phyloP scores from a whole-genome alignment of 1,284 basidiomycete genomes.

The Cystobasidiaceae sp. region DNA sequence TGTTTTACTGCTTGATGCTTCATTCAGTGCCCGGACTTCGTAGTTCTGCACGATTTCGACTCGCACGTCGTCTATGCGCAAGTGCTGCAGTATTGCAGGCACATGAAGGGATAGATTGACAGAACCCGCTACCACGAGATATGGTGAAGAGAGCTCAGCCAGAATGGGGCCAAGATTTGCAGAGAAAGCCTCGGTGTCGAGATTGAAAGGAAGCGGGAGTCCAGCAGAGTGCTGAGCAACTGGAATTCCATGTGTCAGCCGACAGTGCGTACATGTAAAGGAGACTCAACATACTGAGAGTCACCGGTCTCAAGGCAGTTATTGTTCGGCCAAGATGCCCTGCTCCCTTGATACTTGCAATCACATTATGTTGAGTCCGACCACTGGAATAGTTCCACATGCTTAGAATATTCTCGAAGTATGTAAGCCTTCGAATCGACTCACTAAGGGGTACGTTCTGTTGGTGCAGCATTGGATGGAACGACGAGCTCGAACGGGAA shows the following conservation, averaged over 20 bases:
- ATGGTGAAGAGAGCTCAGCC: conserved; percentile 2
- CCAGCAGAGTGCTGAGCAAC: conserved; percentile 8
- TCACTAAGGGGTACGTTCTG: conserved; percentile 1
- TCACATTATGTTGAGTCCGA: background rate
- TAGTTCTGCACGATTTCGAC: conserved; percentile 7
- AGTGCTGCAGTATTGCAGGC: background rate
- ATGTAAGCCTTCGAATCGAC: background rate
- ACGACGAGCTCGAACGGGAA: conserved; percentile 19
- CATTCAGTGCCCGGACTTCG: background rate
- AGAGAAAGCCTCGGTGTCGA: background rate
- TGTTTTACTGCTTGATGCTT: background rate
- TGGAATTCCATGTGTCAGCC: background rate
- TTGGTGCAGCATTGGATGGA: conserved; percentile 11
- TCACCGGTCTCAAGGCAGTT: background rate
- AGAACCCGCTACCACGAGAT: conserved; percentile 5
- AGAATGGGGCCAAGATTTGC: conserved; percentile 3
- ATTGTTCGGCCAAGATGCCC: background rate
- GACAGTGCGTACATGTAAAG: background rate
- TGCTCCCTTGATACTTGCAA: conserved; percentile 1
- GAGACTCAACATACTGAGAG: background rate
- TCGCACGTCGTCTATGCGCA: conserved; percentile 7
- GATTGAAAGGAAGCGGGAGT: background rate
- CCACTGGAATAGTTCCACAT: background rate
- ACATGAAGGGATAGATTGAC: background rate
- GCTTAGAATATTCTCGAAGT: background rate